Conservation (phyloP, 345 rosid genomes). For the Arabis alpina region DNA sequence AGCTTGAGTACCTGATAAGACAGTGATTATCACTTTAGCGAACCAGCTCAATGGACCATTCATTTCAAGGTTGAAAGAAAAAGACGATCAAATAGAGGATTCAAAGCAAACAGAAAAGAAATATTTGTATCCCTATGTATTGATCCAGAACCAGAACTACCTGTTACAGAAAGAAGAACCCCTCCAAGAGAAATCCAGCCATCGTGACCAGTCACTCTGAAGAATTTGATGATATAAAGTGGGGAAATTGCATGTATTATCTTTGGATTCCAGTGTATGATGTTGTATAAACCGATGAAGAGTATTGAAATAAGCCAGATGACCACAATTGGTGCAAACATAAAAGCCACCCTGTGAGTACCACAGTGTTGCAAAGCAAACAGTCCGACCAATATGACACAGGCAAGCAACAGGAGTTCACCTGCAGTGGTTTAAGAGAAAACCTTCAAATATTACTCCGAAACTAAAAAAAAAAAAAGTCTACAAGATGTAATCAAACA, state of each 20-base stretch:
- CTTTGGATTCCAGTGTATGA: constrained; percentile 75
- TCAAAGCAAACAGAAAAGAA: constrained; percentile 16
- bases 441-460: constrained; percentile 13
- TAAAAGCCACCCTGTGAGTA: constrained; percentile 82
- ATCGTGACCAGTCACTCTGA: constrained; percentile 66
- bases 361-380: constrained; percentile 96
- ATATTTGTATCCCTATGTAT: background rate
- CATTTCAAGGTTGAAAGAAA: constrained; percentile 6
- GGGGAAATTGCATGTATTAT: constrained; percentile 80
- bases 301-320: constrained; percentile 82
- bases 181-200: constrained; percentile 99
- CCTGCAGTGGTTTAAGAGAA: constrained; percentile 49
- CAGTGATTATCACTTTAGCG: constrained; percentile 25
- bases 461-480: constrained; percentile 20
- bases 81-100: constrained; percentile 9
- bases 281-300: constrained; percentile 75
- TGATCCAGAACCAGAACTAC: constrained; percentile 52
- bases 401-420: constrained; percentile 66
- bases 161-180: constrained; percentile 80
- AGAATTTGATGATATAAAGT: constrained; percentile 71
- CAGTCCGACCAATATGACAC: constrained; percentile 86
- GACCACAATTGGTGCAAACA: constrained; percentile 88
- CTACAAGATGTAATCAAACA: constrained; percentile 16
- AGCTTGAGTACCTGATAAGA: constrained; percentile 87
- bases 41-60: constrained; percentile 24